Conservation (phyloP, 805 yeast genomes). For the Metschnikowia bowlesiae region DNA sequence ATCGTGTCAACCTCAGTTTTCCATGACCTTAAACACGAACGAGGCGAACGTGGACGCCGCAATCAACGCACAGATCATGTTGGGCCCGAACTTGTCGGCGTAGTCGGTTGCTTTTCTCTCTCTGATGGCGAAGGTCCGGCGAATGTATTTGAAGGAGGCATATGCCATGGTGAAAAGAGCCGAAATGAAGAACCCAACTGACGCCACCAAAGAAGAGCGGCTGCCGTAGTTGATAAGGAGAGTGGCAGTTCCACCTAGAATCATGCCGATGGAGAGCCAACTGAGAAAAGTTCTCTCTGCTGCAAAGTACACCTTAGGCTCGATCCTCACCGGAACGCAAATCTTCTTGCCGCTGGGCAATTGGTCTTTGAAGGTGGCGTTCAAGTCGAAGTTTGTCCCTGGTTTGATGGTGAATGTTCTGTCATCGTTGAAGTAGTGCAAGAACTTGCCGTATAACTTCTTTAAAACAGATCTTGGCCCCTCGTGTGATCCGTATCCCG, state of each 20-base stretch:
- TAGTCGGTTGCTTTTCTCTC: conserved; percentile 77
- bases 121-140: conserved; percentile 81
- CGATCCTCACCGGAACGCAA: conserved; percentile 92
- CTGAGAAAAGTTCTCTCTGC: conserved; percentile 92
- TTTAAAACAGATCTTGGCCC: conserved; percentile 31
- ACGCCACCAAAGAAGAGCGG: conserved; percentile 61
- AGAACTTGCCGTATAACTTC: conserved; percentile 32
- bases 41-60: conserved; percentile 64
- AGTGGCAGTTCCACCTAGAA: conserved; percentile 85
- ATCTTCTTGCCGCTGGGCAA: conserved; percentile 89
- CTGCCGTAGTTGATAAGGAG: conserved; percentile 83
- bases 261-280: conserved; percentile 89
- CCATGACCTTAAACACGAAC: conserved; percentile 48
- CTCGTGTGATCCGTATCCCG: conserved; percentile 25
- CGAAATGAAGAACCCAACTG: conserved; percentile 80
- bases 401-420: conserved; percentile 41
- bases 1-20: conserved; percentile 12
- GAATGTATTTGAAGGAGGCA: conserved; percentile 68
- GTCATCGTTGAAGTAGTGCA: conserved; percentile 42
- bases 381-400: conserved; percentile 43
- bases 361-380: conserved; percentile 43
- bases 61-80: conserved; percentile 69
- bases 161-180: conserved; percentile 71
- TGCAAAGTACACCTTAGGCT: conserved; percentile 98
- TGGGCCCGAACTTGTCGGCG: conserved; percentile 86